These are phyloP conservation scores for Bretschneidera sinensis DNA, from an alignment of 345 rosid genomes.

Conservation along the genomic window DNA sequence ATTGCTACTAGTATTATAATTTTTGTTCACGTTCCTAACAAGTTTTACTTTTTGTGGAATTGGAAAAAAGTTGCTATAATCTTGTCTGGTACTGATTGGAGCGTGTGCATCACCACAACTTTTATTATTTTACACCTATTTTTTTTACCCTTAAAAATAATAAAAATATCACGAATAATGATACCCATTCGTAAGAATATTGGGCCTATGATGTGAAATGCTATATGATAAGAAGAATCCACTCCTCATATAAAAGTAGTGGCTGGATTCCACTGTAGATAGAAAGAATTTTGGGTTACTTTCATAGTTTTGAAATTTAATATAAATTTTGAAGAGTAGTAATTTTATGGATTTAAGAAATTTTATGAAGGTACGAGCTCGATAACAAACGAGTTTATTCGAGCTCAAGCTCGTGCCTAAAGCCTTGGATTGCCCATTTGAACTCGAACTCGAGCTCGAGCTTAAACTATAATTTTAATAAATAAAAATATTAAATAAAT, in stretches of 20 bases:
- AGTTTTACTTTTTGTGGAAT: not conserved
- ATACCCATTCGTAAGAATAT: not conserved
- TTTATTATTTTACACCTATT: not conserved
- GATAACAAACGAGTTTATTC: no score
- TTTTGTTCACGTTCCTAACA: no score
- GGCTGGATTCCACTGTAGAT: not conserved
- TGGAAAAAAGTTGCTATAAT: not conserved
- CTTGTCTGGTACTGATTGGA: conserved; percentile 1
- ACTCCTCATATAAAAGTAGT: not conserved
- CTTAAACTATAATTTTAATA: no score
- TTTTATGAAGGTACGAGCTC: no score
- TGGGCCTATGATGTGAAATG: not conserved
- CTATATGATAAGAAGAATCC: conserved; percentile 7
- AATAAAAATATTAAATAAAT: no score
- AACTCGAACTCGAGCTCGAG: no score
- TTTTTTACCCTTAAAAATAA: no score
- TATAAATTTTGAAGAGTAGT: no score
- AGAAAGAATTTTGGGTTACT: not conserved
- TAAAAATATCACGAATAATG: not conserved
- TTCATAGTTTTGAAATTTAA: conserved; percentile 1
- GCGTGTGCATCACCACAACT: conserved; percentile 12
- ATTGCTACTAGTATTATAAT: no score
- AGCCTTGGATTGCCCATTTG: no score
- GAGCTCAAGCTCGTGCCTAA: no score
- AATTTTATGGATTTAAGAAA: no score